These are phyloP conservation scores for Phytopythium montanum DNA, from an alignment of 352 stramenopile genomes.

Conservation along the genomic window DNA sequence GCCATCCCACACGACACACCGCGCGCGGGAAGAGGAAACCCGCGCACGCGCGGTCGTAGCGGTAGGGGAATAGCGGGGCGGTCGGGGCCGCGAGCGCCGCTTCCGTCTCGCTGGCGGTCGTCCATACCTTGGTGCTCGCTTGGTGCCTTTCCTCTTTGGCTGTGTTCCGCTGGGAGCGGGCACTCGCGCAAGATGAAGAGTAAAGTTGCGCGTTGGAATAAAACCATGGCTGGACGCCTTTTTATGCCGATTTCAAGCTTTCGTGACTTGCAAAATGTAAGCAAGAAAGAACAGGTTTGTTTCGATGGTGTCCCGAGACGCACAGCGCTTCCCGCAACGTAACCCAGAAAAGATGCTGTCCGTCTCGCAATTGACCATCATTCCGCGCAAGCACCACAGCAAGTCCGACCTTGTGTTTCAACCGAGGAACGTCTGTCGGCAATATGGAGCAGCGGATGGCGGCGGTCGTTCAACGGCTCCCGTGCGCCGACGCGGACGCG, in stretches of 20 bases:
- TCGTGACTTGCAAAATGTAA: neutral
- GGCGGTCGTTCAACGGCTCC: constrained; percentile 16
- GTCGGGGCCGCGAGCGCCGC: too few species aligned
- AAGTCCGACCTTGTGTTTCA: too few species aligned
- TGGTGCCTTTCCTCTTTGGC: neutral
- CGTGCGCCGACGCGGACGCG: constrained; percentile 28
- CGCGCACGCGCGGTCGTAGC: too few species aligned
- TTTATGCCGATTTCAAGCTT: neutral
- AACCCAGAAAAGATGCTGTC: neutral
- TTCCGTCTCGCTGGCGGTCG: neutral
- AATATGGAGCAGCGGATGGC: constrained; percentile 8
- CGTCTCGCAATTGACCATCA: neutral
- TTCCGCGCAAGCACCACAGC: neutral
- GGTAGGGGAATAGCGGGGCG: too few species aligned
- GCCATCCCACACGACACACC: too few species aligned
- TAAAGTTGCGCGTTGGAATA: neutral
- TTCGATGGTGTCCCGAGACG: neutral
- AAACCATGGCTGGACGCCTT: neutral
- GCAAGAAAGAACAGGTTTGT: neutral
- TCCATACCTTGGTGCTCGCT: neutral
- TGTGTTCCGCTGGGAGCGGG: too few species aligned
- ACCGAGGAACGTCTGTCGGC: neutral
- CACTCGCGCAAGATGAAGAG: neutral
- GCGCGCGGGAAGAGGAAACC: too few species aligned
- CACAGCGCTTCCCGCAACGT: neutral